Conservation (phyloP, 2,329 filamentous ascomycete species). For the Aureobasidium uvarum region DNA sequence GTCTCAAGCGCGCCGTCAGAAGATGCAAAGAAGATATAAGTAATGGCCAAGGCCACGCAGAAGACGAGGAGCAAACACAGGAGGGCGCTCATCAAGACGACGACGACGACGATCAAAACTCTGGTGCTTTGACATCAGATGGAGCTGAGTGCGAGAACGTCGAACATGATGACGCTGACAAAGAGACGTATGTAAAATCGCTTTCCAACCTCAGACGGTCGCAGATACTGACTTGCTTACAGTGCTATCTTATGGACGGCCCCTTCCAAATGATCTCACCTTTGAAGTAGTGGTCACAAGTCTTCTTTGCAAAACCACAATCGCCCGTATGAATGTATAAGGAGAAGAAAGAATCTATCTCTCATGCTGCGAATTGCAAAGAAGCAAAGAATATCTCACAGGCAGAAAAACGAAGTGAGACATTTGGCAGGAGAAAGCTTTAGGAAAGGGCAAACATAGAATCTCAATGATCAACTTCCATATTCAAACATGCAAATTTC, state of each 20-base stretch:
- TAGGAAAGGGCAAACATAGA: neutral
- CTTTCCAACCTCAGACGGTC: neutral
- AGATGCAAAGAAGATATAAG: neutral
- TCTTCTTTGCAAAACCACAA: neutral
- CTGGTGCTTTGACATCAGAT: neutral
- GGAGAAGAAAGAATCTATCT: neutral
- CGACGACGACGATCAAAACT: neutral
- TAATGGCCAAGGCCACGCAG: neutral
- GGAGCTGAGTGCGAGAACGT: neutral
- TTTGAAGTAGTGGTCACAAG: neutral
- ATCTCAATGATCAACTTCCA: neutral
- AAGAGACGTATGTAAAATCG: neutral
- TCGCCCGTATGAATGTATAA: neutral
- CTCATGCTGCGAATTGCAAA: neutral
- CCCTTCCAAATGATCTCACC: too few species aligned
- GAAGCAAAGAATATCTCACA: neutral
- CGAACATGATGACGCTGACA: neutral
- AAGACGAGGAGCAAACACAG: neutral
- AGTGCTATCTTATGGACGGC: slow-evolving; percentile 3
- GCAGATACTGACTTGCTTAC: neutral
- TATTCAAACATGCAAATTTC: neutral
- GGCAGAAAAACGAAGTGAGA: neutral
- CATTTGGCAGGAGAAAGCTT: neutral
- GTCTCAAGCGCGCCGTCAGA: slow-evolving; percentile 9
- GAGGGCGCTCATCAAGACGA: neutral